A percentile compares a stretch with the other conserved stretches of the same genome.
Conservation (phyloP, 257 asterid species). For the Verbena officinalis region DNA sequence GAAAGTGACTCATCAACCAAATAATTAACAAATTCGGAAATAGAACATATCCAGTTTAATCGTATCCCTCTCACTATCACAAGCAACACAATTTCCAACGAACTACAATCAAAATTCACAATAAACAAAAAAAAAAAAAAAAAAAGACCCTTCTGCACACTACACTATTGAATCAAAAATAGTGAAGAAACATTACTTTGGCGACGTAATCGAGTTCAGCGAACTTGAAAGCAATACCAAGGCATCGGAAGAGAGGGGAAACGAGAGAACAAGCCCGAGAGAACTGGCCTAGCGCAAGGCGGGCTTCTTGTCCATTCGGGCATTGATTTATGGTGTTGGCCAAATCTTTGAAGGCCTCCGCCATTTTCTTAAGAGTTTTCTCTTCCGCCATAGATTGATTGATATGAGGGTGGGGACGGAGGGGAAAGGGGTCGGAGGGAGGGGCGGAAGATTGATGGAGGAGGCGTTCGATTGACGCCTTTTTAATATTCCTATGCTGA, state of each 20-base stretch:
- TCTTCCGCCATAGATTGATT: slow-evolving; percentile 48
- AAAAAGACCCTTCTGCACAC: too few relatives aligned
- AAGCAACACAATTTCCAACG: neutral
- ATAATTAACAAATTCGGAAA: neutral
- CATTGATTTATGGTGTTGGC: slow-evolving; percentile 42
- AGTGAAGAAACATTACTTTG: slow-evolving; percentile 46
- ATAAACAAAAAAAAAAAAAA: slow-evolving; percentile 16
- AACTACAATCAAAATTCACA: slow-evolving; percentile 4
- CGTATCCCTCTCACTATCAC: slow-evolving; percentile 1
- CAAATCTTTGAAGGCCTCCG: slow-evolving; percentile 74
- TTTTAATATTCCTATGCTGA: neutral
- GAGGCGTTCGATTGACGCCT: slow-evolving; percentile 37
- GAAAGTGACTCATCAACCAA: neutral
- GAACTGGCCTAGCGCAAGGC: slow-evolving; percentile 60
- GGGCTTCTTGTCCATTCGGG: slow-evolving; percentile 51
- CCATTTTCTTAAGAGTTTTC: slow-evolving; percentile 68
- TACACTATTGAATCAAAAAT: too few relatives aligned
- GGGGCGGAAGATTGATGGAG: slow-evolving; percentile 13
- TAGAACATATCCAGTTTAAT: neutral
- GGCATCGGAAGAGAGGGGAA: slow-evolving; percentile 92
- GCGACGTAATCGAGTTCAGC: slow-evolving; percentile 92
- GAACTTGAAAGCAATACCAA: slow-evolving; percentile 93
- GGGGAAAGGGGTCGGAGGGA: neutral
- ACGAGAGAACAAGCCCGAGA: slow-evolving; percentile 84
- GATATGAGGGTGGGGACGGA: slow-evolving; percentile 24